Percentiles rank a stretch among this genome's conserved stretches.
phyloP scores from a whole-genome alignment of 768 basidiomycete genomes.

The Termitomyces bulborhizus region DNA sequence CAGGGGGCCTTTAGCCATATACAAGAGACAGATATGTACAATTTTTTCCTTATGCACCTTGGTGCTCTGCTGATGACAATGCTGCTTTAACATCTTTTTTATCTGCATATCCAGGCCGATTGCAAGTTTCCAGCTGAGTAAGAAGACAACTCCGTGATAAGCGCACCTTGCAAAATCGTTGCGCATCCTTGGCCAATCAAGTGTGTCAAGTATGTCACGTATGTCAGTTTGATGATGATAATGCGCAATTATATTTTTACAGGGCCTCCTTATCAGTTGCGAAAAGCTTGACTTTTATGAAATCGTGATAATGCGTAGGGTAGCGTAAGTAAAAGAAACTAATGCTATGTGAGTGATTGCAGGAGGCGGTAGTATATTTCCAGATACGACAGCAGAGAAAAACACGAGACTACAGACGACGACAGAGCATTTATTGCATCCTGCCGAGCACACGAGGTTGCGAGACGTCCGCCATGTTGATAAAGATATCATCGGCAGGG shows the following conservation, averaged over 20 bases:
- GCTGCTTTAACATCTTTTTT: no score
- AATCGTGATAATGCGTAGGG: not conserved
- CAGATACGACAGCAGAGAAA: not conserved
- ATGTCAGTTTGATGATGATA: not conserved
- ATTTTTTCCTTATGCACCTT: no score
- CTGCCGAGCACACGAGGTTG: conserved; percentile 66
- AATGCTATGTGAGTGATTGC: not conserved
- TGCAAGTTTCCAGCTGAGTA: no score
- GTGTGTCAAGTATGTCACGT: no score
- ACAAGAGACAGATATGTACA: no score
- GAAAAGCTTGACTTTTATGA: conserved; percentile 9
- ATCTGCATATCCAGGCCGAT: no score
- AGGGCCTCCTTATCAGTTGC: not conserved
- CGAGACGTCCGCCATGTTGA: conserved; percentile 83
- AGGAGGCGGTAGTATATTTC: not conserved
- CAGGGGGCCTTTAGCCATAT: no score
- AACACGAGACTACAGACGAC: not conserved
- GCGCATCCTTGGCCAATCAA: no score
- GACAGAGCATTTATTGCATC: not conserved
- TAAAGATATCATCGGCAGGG: conserved; percentile 94
- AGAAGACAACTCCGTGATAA: no score
- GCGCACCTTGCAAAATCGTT: no score
- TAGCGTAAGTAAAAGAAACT: not conserved
- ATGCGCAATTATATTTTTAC: conserved; percentile 1
- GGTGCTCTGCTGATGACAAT: no score